Percentiles rank a stretch among this genome's conserved stretches.
Conservation (phyloP, 2,329 filamentous ascomycete species). For the Incumbomyces lentus region DNA sequence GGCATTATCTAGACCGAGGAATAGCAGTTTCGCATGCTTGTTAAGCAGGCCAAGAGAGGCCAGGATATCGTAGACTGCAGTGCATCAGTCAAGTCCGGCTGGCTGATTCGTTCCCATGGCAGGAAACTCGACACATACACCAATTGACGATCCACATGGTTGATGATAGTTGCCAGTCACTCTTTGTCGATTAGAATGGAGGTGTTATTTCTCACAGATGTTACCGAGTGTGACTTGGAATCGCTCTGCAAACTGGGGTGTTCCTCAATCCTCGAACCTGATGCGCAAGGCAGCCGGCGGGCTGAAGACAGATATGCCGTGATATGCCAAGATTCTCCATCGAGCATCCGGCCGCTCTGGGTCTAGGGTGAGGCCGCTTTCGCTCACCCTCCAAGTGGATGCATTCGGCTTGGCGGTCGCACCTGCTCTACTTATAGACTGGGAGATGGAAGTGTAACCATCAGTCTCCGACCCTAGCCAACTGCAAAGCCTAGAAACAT, state of each 20-base stretch:
- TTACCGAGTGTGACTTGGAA: background rate
- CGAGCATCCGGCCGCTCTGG: no score
- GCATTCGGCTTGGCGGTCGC: no score
- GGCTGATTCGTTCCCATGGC: background rate
- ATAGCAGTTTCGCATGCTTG: slow-evolving; percentile 92
- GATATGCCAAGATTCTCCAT: background rate
- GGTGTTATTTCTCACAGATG: background rate
- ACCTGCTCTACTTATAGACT: no score
- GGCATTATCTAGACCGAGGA: slow-evolving; percentile 87
- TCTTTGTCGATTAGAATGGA: no score
- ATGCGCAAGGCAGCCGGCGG: background rate
- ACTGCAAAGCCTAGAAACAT: no score
- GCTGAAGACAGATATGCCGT: slow-evolving; percentile 4
- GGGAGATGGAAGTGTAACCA: no score
- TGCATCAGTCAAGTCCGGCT: slow-evolving; percentile 10
- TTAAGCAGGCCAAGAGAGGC: slow-evolving; percentile 79
- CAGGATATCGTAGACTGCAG: slow-evolving; percentile 74
- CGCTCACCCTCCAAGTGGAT: no score
- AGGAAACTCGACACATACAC: slow-evolving; percentile 59
- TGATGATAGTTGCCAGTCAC: slow-evolving; percentile 22
- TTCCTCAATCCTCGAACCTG: background rate
- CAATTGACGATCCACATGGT: slow-evolving; percentile 93
- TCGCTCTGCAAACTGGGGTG: background rate
- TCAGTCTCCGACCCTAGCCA: no score
- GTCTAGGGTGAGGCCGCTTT: no score